Base-by-base conservation (phyloP, 2,329 filamentous ascomycete species). In the Chalaropsis ovoidea region DNA sequence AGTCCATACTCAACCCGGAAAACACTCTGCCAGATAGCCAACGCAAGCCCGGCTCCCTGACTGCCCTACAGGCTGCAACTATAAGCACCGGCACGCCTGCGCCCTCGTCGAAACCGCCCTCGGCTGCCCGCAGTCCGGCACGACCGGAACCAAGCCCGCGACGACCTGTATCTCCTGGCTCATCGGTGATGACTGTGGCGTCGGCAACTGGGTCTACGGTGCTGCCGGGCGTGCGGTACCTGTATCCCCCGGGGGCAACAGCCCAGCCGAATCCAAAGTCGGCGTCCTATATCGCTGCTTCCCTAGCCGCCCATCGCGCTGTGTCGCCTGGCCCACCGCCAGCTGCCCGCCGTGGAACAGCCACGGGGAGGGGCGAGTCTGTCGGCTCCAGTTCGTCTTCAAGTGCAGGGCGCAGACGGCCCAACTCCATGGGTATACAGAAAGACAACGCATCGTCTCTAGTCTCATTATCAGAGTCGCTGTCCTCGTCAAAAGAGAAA, bases 231-330 rank as follows among this genome's bases (percentile, higher is more conserved):
- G 39, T 22, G 19, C 64, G 64, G 41, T 65, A 62, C 11, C 42
- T 52, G 47, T 65, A 56, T 35, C 58, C 64, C 7, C 61, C 47
- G 54, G 62, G 65, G 24, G 42, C 56, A 35, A 56, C 45, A 13
- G 42, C 49, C 19, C 19, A 41, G 3, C 31, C 56, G 39, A 63
- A 67, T 15, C n/a, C 27, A 8, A 65, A 27, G 35, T 65, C 63
- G 24, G 56, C 58, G 22, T 63, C 63, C 15, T 74, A 76, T 67
- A 77, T 77, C 63, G 76, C 76, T 15, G 86, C 85, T 22, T 85
- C 83, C 65, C 78, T 86, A 72, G 82, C 83, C 17, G 80, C 77
- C 17, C 19, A 64, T 49, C 43, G 58, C 6, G 27, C 66, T 47
- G 58, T 39, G 22, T 66, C 61, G 3, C 67, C 63, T 5, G 42